Evolutionary conservation across 1,284 basidiomycete species (phyloP).

Genomic region (Takashimella koratensis): DNA sequence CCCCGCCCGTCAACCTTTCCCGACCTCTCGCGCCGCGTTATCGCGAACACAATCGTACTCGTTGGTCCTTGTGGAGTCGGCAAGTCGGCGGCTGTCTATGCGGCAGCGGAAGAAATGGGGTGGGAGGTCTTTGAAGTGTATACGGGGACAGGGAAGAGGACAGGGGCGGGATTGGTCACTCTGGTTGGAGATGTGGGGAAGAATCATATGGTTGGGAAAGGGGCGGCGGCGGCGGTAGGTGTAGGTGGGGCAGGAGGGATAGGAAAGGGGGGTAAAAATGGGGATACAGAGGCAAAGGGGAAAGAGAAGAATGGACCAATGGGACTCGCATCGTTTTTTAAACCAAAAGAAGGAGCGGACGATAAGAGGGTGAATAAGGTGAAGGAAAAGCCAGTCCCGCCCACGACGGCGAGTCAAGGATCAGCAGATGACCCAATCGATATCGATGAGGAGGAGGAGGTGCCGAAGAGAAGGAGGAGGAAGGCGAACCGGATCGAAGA

Average conservation of each 20-base stretch:
- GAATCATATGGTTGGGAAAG: slow-evolving; percentile 69
- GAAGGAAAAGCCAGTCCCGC: not conserved
- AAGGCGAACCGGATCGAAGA: too few species aligned
- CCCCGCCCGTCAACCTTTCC: slow-evolving; percentile 27
- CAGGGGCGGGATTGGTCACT: slow-evolving; percentile 69
- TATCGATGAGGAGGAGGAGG: slow-evolving; percentile 19
- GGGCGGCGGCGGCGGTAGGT: not conserved
- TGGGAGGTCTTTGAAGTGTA: slow-evolving; percentile 98
- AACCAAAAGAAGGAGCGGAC: not conserved
- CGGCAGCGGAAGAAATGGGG: slow-evolving; percentile 85
- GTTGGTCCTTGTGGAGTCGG: slow-evolving; percentile 78
- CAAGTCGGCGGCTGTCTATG: slow-evolving; percentile 89
- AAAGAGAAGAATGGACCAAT: not conserved
- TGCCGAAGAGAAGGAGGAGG: too few species aligned
- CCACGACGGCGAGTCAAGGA: slow-evolving; percentile 16
- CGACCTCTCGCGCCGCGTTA: slow-evolving; percentile 34
- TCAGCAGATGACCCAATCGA: slow-evolving; percentile 28
- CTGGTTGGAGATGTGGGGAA: slow-evolving; percentile 89
- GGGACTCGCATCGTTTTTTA: not conserved
- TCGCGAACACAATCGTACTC: slow-evolving; percentile 82
- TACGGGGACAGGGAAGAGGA: slow-evolving; percentile 86
- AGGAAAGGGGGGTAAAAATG: slow-evolving; percentile 1
- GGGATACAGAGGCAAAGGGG: not conserved
- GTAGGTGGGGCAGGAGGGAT: not conserved
- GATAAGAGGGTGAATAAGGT: too few species aligned